Evolutionary conservation across 495 filamentous ascomycete species (phyloP).

Genomic region (Penicillium soppii): DNA sequence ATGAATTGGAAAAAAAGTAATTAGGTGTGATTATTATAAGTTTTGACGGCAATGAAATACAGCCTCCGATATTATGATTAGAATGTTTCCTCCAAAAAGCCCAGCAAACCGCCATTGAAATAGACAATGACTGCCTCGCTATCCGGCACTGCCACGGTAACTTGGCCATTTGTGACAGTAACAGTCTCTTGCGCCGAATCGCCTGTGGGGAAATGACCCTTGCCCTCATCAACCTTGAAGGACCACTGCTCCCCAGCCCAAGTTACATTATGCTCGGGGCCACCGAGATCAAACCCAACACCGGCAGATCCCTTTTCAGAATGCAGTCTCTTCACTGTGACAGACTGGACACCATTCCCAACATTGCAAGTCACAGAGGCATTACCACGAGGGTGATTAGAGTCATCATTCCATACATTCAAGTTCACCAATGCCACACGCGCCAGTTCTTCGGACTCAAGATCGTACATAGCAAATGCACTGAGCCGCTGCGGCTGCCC

Average conservation of each 20-base stretch:
- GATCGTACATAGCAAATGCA: slow-evolving; percentile 26
- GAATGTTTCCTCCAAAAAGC: not conserved
- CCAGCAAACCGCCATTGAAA: not conserved
- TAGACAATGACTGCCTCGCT: slow-evolving; percentile 11
- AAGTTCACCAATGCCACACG: slow-evolving; percentile 24
- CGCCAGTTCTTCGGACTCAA: slow-evolving; percentile 1
- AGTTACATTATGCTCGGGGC: slow-evolving; percentile 20
- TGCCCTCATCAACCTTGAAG: slow-evolving; percentile 18
- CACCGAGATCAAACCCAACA: slow-evolving; percentile 21
- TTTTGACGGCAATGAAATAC: not conserved
- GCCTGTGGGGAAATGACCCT: slow-evolving; percentile 9
- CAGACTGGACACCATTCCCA: slow-evolving; percentile 1
- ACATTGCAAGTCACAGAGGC: not conserved
- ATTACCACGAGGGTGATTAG: not conserved
- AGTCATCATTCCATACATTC: not conserved
- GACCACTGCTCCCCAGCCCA: slow-evolving; percentile 29
- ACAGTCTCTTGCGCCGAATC: not conserved
- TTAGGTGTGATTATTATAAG: not conserved
- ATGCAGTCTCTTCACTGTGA: slow-evolving; percentile 14
- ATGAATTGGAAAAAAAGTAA: not conserved
- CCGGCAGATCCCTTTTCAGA: slow-evolving; percentile 19
- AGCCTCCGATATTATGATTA: not conserved
- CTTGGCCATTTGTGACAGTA: not conserved
- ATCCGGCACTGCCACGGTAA: not conserved
- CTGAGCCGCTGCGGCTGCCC: slow-evolving; percentile 8